Conservation (phyloP, 1,284 basidiomycete genomes). For the Wolfiporia cocos region DNA sequence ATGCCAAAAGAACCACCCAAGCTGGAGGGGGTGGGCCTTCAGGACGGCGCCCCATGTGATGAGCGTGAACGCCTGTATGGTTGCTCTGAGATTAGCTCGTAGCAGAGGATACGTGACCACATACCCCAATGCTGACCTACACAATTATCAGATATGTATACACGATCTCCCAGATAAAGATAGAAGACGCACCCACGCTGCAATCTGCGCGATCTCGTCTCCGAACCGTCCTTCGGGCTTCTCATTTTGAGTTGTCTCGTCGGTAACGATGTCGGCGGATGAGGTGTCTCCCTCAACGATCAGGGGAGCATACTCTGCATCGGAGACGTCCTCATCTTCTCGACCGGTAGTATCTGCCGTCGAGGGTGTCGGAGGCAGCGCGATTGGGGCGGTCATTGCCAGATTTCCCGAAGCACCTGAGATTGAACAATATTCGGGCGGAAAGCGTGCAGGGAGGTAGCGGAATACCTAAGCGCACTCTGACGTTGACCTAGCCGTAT, state of each 20-base stretch:
- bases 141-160: not conserved
- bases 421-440: too few species aligned
- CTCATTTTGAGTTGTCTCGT: slow-evolving; percentile 29
- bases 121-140: slow-evolving; percentile 22
- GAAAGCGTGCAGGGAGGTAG: too few species aligned
- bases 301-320: slow-evolving; percentile 15
- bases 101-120: too few species aligned
- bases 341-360: not conserved
- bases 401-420: too few species aligned
- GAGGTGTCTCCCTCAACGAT: slow-evolving; percentile 1
- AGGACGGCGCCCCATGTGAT: slow-evolving; percentile 50
- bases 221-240: slow-evolving; percentile 35
- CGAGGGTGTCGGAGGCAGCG: not conserved
- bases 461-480: too few species aligned
- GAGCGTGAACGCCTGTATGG: slow-evolving; percentile 43
- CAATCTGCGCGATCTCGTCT: slow-evolving; percentile 32
- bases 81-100: too few species aligned
- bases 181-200: slow-evolving; percentile 32
- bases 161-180: not conserved
- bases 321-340: slow-evolving; percentile 4
- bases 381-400: not conserved
- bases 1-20: slow-evolving; percentile 62
- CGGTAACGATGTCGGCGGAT: slow-evolving; percentile 22
- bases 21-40: slow-evolving; percentile 37
- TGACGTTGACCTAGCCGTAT: too few species aligned